Evolutionary conservation across 352 stramenopile genomes (phyloP).

Genomic region (Globisporangium radiosum): DNA sequence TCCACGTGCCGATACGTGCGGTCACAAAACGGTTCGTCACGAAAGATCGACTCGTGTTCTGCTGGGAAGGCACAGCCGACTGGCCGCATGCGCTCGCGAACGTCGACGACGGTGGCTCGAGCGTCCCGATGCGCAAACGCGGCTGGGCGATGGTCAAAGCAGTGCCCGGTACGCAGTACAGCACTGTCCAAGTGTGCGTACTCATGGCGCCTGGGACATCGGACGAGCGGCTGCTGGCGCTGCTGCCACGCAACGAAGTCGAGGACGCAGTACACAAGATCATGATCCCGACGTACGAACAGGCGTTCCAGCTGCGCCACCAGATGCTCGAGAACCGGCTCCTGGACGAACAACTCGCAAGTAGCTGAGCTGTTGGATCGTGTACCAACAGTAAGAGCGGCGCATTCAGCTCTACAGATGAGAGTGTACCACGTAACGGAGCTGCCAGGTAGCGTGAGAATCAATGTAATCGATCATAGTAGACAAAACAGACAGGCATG

Average conservation of each 20-base stretch:
- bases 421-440: not conserved
- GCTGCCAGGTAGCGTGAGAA: too few species aligned
- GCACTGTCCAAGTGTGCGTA: slow-evolving; percentile 4
- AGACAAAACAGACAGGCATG: too few species aligned
- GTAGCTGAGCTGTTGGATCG: not conserved
- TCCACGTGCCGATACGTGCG: slow-evolving; percentile 1
- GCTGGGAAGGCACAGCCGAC: slow-evolving; percentile 4
- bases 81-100: slow-evolving; percentile 1
- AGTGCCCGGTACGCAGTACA: slow-evolving; percentile 1
- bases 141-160: slow-evolving; percentile 8
- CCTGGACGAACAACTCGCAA: slow-evolving; percentile 3
- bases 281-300: slow-evolving; percentile 4
- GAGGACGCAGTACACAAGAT: slow-evolving; percentile 2
- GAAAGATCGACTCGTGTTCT: slow-evolving; percentile 9
- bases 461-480: too few species aligned
- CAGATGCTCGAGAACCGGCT: slow-evolving; percentile 17
- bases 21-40: slow-evolving; percentile 6
- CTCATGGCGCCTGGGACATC: slow-evolving; percentile 4
- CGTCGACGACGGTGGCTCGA: not conserved
- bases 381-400: not conserved
- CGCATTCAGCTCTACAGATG: not conserved
- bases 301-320: slow-evolving; percentile 3
- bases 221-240: slow-evolving; percentile 2
- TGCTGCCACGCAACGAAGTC: not conserved
- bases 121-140: slow-evolving; percentile 2